Base-by-base conservation (phyloP, 163 green algal genomes). In the Chlamydomonas reinhardtii region DNA sequence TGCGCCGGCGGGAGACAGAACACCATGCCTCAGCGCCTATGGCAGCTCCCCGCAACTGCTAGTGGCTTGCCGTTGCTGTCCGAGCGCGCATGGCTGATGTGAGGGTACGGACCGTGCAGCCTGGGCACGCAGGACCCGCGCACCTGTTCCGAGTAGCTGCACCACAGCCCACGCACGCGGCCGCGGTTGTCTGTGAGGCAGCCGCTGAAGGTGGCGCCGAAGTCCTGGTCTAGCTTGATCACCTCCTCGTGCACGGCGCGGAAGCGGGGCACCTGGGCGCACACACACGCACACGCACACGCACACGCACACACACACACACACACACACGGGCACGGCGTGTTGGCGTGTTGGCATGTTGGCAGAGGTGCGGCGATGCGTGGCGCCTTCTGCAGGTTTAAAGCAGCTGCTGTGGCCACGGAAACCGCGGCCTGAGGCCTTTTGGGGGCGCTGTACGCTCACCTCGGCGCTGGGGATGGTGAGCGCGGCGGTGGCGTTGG, bases 191-290 rank as follows among this genome's bases (percentile, higher is more conserved):
- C 93, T 19, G 93, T 93, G 62, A 99, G 90, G 79, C 98, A 94
- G 35, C 96, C 96, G 43, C 91, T 93, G 89, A 97, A 98, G 8
- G 89, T 88, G 29, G 85, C 83, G 11, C 95, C 95, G 87, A 97
- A 97, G 89, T 97, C 92, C 82, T 93, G 89, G 82, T 92, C 92
- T 73, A 99, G 89, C 87, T 96, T 96, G n/a, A 98, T 87, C 29
- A 98, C 95, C 88, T 98, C 96, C 87, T 98, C 97, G 78, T 99
- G 95, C 74, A 98, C 93, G 0, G 96, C 94, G 25, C 96, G 95
- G 92, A 95, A 98, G 15, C 96, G 80, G 16, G 80, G 80, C 37
- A 86, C 80, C 80, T 86, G 80, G 39, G 39, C 39, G 39, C 39
- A 48, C 66, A 73, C 31, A 19, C 43, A 54, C 43, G 43, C 11